These are phyloP conservation scores for Vitis rotundifolia DNA, from an alignment of 164 flowering plant genomes.

Conservation along the genomic window DNA sequence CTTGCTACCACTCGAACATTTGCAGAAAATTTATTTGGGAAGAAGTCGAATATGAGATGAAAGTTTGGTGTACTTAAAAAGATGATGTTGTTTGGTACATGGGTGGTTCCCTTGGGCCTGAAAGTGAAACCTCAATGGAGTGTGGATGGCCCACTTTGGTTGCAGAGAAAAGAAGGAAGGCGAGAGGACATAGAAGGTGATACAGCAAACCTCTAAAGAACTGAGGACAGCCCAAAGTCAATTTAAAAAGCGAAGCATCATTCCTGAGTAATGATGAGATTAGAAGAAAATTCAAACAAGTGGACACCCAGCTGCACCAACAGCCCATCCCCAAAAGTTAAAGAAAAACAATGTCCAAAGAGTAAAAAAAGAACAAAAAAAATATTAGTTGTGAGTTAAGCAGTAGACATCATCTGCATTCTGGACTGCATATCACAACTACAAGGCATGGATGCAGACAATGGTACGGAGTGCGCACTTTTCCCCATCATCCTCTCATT, in stretches of 20 bases:
- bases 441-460: not conserved
- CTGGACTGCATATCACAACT: not conserved
- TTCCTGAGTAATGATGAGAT: constrained; percentile 11
- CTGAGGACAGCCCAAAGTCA: constrained; percentile 21
- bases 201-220: not conserved
- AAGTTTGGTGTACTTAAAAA: too few species aligned
- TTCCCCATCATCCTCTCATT: not conserved
- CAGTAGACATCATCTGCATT: constrained; percentile 11
- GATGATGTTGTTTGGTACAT: too few species aligned
- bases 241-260: constrained; percentile 22
- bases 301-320: not conserved
- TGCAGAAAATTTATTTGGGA: too few species aligned
- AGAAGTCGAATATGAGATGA: too few species aligned
- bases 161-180: not conserved
- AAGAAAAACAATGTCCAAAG: too few species aligned
- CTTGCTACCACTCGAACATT: too few species aligned
- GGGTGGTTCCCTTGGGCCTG: too few species aligned
- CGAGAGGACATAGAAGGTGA: constrained; percentile 7
- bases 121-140: too few species aligned
- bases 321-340: not conserved
- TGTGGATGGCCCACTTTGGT: too few species aligned
- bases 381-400: constrained; percentile 3
- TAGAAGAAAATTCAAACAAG: not conserved
- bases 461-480: not conserved
- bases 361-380: not conserved